Conservation (phyloP, 495 filamentous ascomycete genomes). For the Aspergillus bertholletiae region DNA sequence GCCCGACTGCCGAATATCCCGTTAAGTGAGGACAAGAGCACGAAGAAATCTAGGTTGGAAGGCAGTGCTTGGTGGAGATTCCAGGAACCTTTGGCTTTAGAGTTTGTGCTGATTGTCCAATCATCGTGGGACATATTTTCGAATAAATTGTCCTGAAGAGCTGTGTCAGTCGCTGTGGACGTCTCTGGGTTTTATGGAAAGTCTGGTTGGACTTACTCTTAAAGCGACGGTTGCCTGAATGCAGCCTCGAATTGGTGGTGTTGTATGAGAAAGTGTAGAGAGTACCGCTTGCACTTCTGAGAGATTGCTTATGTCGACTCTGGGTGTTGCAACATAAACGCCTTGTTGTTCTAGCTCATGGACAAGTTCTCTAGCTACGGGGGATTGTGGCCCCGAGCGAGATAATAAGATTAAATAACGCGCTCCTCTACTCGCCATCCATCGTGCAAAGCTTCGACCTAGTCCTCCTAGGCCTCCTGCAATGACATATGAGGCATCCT, state of each 20-base stretch:
- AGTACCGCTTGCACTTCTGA: slow-evolving; percentile 14
- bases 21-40: slow-evolving; percentile 32
- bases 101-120: slow-evolving; percentile 21
- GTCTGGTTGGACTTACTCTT: not conserved
- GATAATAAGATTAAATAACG: slow-evolving; percentile 23
- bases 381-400: not conserved
- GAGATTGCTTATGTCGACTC: slow-evolving; percentile 40
- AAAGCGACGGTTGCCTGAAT: not conserved
- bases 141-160: slow-evolving; percentile 27
- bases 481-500: slow-evolving; percentile 20
- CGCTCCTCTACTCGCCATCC: slow-evolving; percentile 34
- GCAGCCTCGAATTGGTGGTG: slow-evolving; percentile 3
- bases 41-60: slow-evolving; percentile 28
- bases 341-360: slow-evolving; percentile 9
- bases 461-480: slow-evolving; percentile 41
- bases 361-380: not conserved
- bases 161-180: not conserved
- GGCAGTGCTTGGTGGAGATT: slow-evolving; percentile 25
- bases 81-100: slow-evolving; percentile 27
- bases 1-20: too few species aligned
- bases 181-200: not conserved
- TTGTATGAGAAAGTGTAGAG: not conserved
- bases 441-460: slow-evolving; percentile 34
- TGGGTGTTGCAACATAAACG: slow-evolving; percentile 18
- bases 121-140: slow-evolving; percentile 34